Evolutionary conservation across 495 filamentous ascomycete genomes (phyloP).

Genomic region (Bombardia bombarda): DNA sequence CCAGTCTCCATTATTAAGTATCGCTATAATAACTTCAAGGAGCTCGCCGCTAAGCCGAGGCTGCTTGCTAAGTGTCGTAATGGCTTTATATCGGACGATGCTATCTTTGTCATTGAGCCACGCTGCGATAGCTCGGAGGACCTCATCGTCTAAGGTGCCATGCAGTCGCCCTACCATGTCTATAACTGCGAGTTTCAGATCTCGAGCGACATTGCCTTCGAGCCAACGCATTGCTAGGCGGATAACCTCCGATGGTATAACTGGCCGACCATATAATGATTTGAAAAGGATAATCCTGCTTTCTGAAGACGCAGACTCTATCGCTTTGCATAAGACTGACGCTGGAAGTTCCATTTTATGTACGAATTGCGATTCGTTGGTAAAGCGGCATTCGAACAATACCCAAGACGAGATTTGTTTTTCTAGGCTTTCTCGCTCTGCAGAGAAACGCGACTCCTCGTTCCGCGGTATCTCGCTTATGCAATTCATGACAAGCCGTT

Average conservation of each 20-base stretch:
- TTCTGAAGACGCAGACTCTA: constrained; percentile 10
- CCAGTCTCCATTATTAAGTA: constrained; percentile 4
- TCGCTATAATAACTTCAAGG: constrained; percentile 4
- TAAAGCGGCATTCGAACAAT: constrained; percentile 18
- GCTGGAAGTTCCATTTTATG: constrained; percentile 23
- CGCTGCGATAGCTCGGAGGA: constrained; percentile 7
- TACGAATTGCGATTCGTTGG: neutral
- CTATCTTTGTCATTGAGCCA: constrained; percentile 10
- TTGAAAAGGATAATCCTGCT: constrained; percentile 7
- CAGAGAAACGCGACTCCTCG: constrained; percentile 7
- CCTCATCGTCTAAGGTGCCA: constrained; percentile 1
- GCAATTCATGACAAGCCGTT: constrained; percentile 34
- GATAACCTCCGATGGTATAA: constrained; percentile 13
- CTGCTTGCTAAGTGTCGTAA: constrained; percentile 1
- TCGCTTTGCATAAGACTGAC: constrained; percentile 10
- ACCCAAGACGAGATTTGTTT: constrained; percentile 17
- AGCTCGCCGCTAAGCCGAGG: constrained; percentile 4
- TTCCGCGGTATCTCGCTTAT: constrained; percentile 23
- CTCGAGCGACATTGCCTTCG: neutral
- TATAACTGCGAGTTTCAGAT: constrained; percentile 2
- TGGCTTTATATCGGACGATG: constrained; percentile 2
- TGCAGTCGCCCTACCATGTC: neutral
- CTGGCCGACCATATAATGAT: constrained; percentile 10
- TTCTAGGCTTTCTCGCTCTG: constrained; percentile 8
- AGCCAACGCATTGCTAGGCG: constrained; percentile 10